A percentile compares a stretch with the other conserved stretches of the same genome.
Conservation (phyloP, 2,329 filamentous ascomycete species). For the Arthrobotrys megalospora region DNA sequence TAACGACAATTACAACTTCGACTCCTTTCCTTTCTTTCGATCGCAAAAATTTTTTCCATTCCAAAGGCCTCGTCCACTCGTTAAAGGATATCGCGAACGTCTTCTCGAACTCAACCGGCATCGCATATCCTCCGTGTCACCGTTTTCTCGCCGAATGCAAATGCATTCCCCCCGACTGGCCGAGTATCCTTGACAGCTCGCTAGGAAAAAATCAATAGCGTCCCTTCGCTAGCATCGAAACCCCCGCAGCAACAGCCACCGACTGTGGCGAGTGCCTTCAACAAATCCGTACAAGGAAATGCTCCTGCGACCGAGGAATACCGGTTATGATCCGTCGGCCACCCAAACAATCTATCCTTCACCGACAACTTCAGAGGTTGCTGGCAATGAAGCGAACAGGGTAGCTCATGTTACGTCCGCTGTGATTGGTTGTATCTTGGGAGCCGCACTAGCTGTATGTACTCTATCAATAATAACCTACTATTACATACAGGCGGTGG, state of each 20-base stretch:
- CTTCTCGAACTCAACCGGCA: neutral
- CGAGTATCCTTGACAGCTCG: constrained; percentile 46
- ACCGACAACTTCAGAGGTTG: constrained; percentile 5
- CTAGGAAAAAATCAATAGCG: constrained; percentile 45
- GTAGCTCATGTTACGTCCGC: constrained; percentile 58
- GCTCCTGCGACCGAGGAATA: constrained; percentile 38
- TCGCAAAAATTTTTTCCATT: neutral
- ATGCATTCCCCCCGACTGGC: constrained; percentile 38
- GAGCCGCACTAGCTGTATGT: constrained; percentile 56
- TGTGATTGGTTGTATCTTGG: constrained; percentile 57
- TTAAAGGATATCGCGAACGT: constrained; percentile 6
- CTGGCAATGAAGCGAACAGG: constrained; percentile 40
- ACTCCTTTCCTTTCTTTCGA: constrained; percentile 22
- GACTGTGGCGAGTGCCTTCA: constrained; percentile 10
- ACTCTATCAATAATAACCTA: no score
- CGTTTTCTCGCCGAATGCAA: constrained; percentile 27
- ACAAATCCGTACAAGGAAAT: constrained; percentile 22
- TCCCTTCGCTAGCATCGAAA: constrained; percentile 18
- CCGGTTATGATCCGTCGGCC: constrained; percentile 33
- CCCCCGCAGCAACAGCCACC: constrained; percentile 42
- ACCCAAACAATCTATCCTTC: neutral
- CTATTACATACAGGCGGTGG: no score
- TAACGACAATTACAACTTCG: constrained; percentile 19
- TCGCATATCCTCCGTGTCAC: constrained; percentile 3
- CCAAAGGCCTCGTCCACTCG: neutral